A percentile compares a stretch with the other conserved stretches of the same genome.
phyloP scores from a whole-genome alignment of 768 basidiomycete genomes.

The Pisolithus orientalis region DNA sequence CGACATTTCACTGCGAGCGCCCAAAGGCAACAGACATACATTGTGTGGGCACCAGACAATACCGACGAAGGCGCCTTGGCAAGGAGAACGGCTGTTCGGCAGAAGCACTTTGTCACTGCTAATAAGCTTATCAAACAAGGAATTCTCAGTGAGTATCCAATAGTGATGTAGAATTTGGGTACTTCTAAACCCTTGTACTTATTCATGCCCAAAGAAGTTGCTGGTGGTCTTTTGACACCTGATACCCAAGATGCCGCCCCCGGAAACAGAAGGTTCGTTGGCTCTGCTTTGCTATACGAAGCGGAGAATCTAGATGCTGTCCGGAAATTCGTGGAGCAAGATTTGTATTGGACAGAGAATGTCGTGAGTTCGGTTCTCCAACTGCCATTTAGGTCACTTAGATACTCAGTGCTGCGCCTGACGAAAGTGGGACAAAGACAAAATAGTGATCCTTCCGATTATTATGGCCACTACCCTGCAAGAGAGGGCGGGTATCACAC shows the following conservation, averaged over 20 bases:
- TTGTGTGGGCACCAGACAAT: conserved; percentile 65
- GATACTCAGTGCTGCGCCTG: not conserved
- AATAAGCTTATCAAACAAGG: conserved; percentile 37
- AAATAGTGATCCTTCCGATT: conserved; percentile 43
- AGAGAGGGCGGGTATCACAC: conserved; percentile 18
- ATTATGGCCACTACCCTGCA: conserved; percentile 31
- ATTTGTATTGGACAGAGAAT: conserved; percentile 36
- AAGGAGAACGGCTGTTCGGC: conserved; percentile 51
- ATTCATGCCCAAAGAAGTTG: conserved; percentile 34
- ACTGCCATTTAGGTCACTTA: not conserved
- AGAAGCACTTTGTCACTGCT: conserved; percentile 43
- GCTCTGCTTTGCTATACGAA: conserved; percentile 52
- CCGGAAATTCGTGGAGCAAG: conserved; percentile 33
- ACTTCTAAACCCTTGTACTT: not conserved
- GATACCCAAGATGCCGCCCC: conserved; percentile 44
- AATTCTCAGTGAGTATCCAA: conserved; percentile 39
- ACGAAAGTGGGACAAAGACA: conserved; percentile 53
- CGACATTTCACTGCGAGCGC: conserved; percentile 10
- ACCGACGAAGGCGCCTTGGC: conserved; percentile 51
- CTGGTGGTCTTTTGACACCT: conserved; percentile 52
- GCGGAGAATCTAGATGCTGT: conserved; percentile 45
- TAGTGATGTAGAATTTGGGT: not conserved
- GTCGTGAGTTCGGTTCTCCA: conserved; percentile 31
- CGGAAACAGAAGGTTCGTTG: conserved; percentile 51
- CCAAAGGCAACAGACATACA: conserved; percentile 11